Evolutionary conservation across 306 rosid species (phyloP).

Genomic region (Fragaria ananassa): DNA sequence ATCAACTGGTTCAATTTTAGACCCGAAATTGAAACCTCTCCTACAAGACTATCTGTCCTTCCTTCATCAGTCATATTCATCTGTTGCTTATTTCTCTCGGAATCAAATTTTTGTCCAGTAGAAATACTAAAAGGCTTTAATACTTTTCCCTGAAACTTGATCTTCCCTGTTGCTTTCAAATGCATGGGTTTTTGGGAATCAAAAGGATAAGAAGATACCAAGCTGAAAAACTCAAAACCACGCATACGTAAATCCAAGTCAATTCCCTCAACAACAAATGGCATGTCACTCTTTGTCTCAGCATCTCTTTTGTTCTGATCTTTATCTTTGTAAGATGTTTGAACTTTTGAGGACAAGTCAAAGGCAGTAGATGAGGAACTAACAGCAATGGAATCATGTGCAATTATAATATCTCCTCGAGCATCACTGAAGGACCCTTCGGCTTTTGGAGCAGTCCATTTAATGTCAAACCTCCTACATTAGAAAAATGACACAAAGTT

Average conservation of each 20-base stretch:
- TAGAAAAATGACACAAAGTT: slow-evolving; percentile 16
- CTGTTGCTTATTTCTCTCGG: slow-evolving; percentile 36
- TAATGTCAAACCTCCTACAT: slow-evolving; percentile 75
- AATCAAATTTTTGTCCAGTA: slow-evolving; percentile 40
- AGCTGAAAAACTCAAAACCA: slow-evolving; percentile 74
- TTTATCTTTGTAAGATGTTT: slow-evolving; percentile 54
- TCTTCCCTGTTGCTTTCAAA: slow-evolving; percentile 81
- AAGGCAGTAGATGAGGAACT: slow-evolving; percentile 83
- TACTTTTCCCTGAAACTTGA: slow-evolving; percentile 85
- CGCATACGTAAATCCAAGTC: slow-evolving; percentile 89
- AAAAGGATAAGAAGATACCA: slow-evolving; percentile 58
- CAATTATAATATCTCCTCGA: slow-evolving; percentile 85
- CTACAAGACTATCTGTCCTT: slow-evolving; percentile 51
- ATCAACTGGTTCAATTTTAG: slow-evolving; percentile 86
- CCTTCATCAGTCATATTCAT: slow-evolving; percentile 37
- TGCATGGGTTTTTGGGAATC: slow-evolving; percentile 78
- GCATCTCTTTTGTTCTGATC: slow-evolving; percentile 38
- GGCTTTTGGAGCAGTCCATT: slow-evolving; percentile 81
- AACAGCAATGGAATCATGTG: slow-evolving; percentile 57
- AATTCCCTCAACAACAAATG: slow-evolving; percentile 62
- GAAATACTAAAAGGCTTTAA: slow-evolving; percentile 40
- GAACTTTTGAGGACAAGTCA: slow-evolving; percentile 65
- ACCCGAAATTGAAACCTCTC: slow-evolving; percentile 75
- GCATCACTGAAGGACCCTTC: slow-evolving; percentile 86
- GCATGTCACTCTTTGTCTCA: slow-evolving; percentile 37